Base-by-base conservation (phyloP, 2,329 filamentous ascomycete species). In the Eutypella sp. region DNA sequence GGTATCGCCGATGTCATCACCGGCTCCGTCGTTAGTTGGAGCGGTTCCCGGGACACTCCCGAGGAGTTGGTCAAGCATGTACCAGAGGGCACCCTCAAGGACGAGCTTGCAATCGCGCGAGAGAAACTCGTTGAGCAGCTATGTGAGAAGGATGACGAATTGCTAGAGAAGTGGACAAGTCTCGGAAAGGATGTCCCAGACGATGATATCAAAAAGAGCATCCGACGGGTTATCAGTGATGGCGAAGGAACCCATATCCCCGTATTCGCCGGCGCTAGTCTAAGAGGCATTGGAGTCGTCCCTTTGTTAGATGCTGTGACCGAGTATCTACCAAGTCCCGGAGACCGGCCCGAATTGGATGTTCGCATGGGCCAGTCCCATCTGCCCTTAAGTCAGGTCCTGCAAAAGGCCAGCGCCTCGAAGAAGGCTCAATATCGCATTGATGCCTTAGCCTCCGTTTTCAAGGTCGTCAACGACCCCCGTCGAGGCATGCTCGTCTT, bases 401-500 rank as follows among this genome's bases (percentile, higher is more conserved):
- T 81, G 15, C 55, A 63, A 18, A 48, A 58, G 16, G 45, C 55
- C 8, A 47, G 54, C 22, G 43, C 51, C 2, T 64, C 67, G 20
- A 65, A 65, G 20, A 72, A 71, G 49, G 60, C 64, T 8, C 61
- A 67, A 11, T 49, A 63, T 7, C 60, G 59, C 2, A 50, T 69
- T 40, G 67, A 71, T 8, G 70, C 75, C 5, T 68, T 81, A 3
- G 77, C 81, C 22, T 87, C 85, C 15, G 79, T 97, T 1, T 99
- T 97, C 78, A 99, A 99, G 67, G 93, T 97, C 5, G 89, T 93
- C 52, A 86, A 92, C 54, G 92, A 97, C 59, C 73, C 87, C 8
- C 85, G 85, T 52, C 84, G 90, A 46, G 93, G 93, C 16, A 85
- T 95, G 44, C 76, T 97, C 48, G 90, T 95, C 51, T 97, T 95